phyloP scores from a whole-genome alignment of 2,329 filamentous ascomycete genomes.

The Hypoxylon sp. region DNA sequence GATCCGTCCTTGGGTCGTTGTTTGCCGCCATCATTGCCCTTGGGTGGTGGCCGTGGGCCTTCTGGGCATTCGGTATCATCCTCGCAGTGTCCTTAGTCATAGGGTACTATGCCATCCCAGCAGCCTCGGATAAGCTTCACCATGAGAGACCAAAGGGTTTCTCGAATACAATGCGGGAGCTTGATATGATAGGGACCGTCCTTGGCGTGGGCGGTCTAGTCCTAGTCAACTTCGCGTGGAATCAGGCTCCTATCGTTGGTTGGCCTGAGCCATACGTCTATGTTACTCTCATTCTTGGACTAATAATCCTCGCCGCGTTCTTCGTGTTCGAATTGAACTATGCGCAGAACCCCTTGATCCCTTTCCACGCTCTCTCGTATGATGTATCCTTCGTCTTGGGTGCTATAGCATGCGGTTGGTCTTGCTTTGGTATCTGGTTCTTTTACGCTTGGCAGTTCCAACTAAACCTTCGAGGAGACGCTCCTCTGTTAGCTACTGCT shows the following conservation, averaged over 20 bases:
- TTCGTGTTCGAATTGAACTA: conserved; percentile 63
- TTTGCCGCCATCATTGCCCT: conserved; percentile 46
- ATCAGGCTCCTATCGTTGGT: conserved; percentile 68
- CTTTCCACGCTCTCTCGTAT: conserved; percentile 62
- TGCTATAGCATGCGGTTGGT: conserved; percentile 63
- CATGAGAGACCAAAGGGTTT: conserved; percentile 34
- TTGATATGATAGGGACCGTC: conserved; percentile 49
- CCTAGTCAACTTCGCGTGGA: conserved; percentile 72
- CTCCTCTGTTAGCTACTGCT: conserved; percentile 55
- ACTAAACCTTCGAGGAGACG: conserved; percentile 53
- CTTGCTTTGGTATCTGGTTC: conserved; percentile 61
- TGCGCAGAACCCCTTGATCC: conserved; percentile 65
- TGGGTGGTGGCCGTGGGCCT: conserved; percentile 52
- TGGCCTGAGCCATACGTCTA: conserved; percentile 68
- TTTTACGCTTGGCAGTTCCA: conserved; percentile 61
- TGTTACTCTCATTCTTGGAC: conserved; percentile 65
- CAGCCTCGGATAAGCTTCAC: conserved; percentile 43
- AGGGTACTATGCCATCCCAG: conserved; percentile 47
- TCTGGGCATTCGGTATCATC: conserved; percentile 47
- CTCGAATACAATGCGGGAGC: conserved; percentile 28
- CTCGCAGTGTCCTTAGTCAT: conserved; percentile 42
- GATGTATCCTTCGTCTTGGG: conserved; percentile 66
- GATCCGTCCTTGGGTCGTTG: conserved; percentile 44
- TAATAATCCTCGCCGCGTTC: conserved; percentile 65
- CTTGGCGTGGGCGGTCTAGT: conserved; percentile 66